Conservation (phyloP, 768 basidiomycete species). For the Naematelia encephala region DNA sequence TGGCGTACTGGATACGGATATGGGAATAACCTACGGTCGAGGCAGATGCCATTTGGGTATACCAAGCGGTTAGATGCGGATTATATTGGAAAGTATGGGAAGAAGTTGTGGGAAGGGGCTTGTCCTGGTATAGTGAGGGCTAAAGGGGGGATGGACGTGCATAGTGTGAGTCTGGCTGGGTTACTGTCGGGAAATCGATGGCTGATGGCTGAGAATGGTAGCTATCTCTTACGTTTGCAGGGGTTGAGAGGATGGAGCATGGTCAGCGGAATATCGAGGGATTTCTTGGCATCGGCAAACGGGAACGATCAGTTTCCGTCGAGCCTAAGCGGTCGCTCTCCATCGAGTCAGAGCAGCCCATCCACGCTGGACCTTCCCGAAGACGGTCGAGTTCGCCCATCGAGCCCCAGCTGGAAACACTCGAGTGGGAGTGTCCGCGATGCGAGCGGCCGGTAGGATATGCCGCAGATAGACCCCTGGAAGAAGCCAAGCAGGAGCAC, state of each 20-base stretch:
- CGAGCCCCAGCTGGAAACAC: conserved; percentile 62
- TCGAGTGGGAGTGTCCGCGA: conserved; percentile 40
- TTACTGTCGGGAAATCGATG: not conserved
- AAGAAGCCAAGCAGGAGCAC: conserved; percentile 60
- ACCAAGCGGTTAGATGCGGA: conserved; percentile 70
- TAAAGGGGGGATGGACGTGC: conserved; percentile 59
- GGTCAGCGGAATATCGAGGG: conserved; percentile 84
- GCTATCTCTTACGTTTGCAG: conserved; percentile 38
- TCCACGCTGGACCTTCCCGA: too few species aligned
- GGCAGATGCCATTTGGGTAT: conserved; percentile 83
- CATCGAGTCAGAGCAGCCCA: too few species aligned
- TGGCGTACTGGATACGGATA: too few species aligned
- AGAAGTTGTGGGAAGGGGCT: conserved; percentile 80
- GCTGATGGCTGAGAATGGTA: conserved; percentile 5
- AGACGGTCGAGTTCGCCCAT: conserved; percentile 21
- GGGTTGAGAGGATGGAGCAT: conserved; percentile 43
- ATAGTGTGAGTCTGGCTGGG: conserved; percentile 54
- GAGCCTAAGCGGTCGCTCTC: too few species aligned
- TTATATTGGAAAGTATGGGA: conserved; percentile 66
- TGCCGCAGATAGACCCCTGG: too few species aligned
- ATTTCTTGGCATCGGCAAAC: conserved; percentile 76
- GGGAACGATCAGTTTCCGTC: too few species aligned
- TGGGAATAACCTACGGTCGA: conserved; percentile 10
- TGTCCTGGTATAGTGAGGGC: conserved; percentile 58
- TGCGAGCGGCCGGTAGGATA: conserved; percentile 31